These are phyloP conservation scores for Grammothele lineata DNA, from an alignment of 768 basidiomycete genomes.

Conservation along the genomic window DNA sequence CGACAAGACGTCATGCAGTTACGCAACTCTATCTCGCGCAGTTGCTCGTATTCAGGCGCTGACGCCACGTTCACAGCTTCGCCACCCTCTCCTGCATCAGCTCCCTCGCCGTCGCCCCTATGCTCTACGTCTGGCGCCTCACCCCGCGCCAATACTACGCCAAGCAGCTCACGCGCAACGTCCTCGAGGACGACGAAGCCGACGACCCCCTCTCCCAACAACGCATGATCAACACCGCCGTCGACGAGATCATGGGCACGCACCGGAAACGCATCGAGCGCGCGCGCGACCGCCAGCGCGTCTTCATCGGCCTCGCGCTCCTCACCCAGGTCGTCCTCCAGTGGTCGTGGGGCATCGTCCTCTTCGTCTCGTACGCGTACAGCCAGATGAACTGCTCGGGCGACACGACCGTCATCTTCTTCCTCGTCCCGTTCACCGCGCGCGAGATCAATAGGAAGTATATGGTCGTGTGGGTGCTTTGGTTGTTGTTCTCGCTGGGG, in stretches of 20 bases:
- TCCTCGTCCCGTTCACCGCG: slow-evolving; percentile 14
- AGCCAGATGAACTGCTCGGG: slow-evolving; percentile 21
- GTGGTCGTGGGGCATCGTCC: slow-evolving; percentile 25
- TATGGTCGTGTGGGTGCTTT: slow-evolving; percentile 23
- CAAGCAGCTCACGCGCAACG: slow-evolving; percentile 11
- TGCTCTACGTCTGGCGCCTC: slow-evolving; percentile 24
- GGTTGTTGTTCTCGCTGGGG: slow-evolving; percentile 24
- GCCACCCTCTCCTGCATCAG: slow-evolving; percentile 25
- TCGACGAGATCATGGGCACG: slow-evolving; percentile 1
- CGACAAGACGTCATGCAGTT: background rate
- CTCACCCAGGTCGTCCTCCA: slow-evolving; percentile 25
- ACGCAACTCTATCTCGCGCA: background rate
- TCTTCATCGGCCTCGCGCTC: slow-evolving; percentile 22
- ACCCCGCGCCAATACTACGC: slow-evolving; percentile 15
- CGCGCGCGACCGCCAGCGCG: slow-evolving; percentile 17
- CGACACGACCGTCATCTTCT: slow-evolving; percentile 17
- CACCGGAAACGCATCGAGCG: slow-evolving; percentile 13
- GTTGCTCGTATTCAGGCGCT: background rate
- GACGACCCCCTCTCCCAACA: background rate
- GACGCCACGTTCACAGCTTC: slow-evolving; percentile 11
- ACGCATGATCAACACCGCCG: background rate
- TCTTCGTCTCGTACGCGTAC: slow-evolving; percentile 22
- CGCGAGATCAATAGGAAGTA: slow-evolving; percentile 13
- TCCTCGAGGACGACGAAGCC: slow-evolving; percentile 6
- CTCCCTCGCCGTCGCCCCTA: slow-evolving; percentile 24